These are phyloP conservation scores for Kwoniella bestiolae DNA, from an alignment of 768 basidiomycete genomes.

Conservation along the genomic window DNA sequence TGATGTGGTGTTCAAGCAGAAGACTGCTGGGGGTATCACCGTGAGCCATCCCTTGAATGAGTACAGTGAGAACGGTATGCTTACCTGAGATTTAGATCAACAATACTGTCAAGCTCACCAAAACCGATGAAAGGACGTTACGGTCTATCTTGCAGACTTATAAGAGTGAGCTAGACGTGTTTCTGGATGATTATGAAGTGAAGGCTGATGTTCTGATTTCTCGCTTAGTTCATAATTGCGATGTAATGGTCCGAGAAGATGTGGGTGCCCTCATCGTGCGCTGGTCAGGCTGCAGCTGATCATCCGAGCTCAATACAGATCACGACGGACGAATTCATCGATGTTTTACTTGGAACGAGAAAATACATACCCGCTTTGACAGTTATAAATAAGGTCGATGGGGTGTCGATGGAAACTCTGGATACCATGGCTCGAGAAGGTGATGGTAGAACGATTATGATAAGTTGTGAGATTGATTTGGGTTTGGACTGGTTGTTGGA, in stretches of 20 bases:
- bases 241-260: conserved; percentile 98
- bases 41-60: conserved; percentile 60
- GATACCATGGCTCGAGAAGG: conserved; percentile 57
- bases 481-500: conserved; percentile 65
- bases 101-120: conserved; percentile 88
- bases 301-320: conserved; percentile 63
- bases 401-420: conserved; percentile 59
- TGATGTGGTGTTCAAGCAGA: conserved; percentile 91
- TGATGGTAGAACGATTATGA: conserved; percentile 84
- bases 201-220: background rate
- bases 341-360: conserved; percentile 93
- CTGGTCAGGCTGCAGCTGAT: conserved; percentile 9
- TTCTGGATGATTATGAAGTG: too few species aligned
- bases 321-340: conserved; percentile 94
- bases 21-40: conserved; percentile 88
- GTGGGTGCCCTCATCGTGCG: conserved; percentile 61
- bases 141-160: conserved; percentile 88
- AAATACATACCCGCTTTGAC: conserved; percentile 93
- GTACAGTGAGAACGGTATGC: too few species aligned
- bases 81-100: conserved; percentile 65
- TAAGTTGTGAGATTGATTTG: conserved; percentile 91
- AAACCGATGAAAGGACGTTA: conserved; percentile 93
- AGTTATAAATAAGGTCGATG: conserved; percentile 96
- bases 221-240: conserved; percentile 65
- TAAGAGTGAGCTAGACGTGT: conserved; percentile 64